These are phyloP conservation scores for Xylariaceae sp. DNA, from an alignment of 2,329 filamentous ascomycete genomes.

Conservation along the genomic window DNA sequence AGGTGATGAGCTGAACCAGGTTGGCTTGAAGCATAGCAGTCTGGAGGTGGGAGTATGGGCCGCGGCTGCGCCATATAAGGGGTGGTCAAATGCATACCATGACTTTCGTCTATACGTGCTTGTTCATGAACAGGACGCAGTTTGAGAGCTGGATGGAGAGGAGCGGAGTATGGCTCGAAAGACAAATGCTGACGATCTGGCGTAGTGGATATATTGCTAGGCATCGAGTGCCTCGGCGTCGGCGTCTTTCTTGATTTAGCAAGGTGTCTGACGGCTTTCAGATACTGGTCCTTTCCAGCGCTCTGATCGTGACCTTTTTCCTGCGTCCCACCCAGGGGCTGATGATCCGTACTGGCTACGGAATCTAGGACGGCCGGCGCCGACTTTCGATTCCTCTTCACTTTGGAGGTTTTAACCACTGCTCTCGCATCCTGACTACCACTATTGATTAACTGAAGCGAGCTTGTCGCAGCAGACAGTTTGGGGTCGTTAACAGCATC, in stretches of 20 bases:
- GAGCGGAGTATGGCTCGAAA: neutral
- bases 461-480: too few species aligned
- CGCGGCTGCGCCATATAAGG: constrained; percentile 6
- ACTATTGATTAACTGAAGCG: too few species aligned
- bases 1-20: neutral
- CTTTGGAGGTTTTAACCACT: constrained; percentile 13
- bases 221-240: constrained; percentile 16
- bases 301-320: constrained; percentile 13
- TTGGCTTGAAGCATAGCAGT: neutral
- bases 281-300: constrained; percentile 23
- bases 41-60: constrained; percentile 2
- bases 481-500: too few species aligned
- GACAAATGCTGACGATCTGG: neutral
- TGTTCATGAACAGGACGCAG: constrained; percentile 13
- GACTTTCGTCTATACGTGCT: constrained; percentile 47
- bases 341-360: neutral
- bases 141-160: neutral
- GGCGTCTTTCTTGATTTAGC: constrained; percentile 23
- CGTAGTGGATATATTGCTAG: constrained; percentile 9
- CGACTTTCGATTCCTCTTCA: constrained; percentile 39
- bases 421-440: constrained; percentile 6
- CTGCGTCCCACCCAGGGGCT: constrained; percentile 4
- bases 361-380: constrained; percentile 35
- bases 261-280: constrained; percentile 24
- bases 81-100: constrained; percentile 29